These are phyloP conservation scores for Erucastrum elatum DNA, from an alignment of 345 rosid species.

Conservation along the genomic window DNA sequence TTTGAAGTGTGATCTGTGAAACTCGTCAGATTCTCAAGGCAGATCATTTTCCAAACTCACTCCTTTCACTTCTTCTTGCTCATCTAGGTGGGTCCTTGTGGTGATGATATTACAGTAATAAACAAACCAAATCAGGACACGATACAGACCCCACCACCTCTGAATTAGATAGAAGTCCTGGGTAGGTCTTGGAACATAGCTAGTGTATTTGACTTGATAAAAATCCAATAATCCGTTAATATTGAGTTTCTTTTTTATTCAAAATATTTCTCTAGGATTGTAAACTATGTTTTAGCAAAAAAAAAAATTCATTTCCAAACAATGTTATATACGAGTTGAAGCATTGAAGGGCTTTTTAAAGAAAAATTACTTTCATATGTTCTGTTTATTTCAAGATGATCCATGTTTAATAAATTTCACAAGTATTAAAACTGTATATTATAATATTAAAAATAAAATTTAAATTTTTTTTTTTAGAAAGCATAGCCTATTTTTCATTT, in stretches of 20 bases:
- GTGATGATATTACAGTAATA: not conserved
- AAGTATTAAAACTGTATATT: no score
- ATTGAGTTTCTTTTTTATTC: not conserved
- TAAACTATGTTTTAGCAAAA: not conserved
- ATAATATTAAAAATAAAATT: no score
- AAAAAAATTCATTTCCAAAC: not conserved
- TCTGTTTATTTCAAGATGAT: no score
- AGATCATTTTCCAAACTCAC: not conserved
- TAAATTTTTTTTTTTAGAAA: no score
- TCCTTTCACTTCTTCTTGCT: not conserved
- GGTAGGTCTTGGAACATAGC: not conserved
- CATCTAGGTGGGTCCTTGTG: constrained; percentile 1
- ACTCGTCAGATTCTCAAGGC: constrained; percentile 15
- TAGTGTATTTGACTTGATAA: not conserved
- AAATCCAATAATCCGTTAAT: not conserved
- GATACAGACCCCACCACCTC: not conserved
- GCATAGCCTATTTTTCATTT: no score
- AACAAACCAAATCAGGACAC: not conserved
- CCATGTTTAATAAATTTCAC: no score
- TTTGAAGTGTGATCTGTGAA: not conserved
- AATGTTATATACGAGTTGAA: not conserved
- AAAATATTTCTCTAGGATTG: not conserved
- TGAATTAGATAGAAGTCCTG: not conserved
- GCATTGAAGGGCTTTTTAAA: not conserved
- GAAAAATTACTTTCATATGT: no score